These are phyloP conservation scores for Athelia sp. DNA, from an alignment of 1,284 basidiomycete species.

Conservation along the genomic window DNA sequence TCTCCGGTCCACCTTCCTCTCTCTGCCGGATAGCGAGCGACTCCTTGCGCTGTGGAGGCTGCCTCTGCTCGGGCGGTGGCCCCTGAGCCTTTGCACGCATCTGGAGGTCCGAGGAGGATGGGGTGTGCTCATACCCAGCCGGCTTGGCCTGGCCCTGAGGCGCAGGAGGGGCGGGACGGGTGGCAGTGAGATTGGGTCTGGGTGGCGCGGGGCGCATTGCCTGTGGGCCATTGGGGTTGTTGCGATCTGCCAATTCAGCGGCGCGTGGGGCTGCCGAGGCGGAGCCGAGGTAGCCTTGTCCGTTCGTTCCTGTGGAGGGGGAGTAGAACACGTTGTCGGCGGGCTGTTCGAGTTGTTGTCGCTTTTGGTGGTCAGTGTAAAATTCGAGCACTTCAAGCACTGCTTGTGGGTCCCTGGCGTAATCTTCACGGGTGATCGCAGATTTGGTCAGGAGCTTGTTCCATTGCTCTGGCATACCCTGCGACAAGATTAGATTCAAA, in stretches of 20 bases:
- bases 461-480: slow-evolving; percentile 98
- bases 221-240: slow-evolving; percentile 10
- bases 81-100: slow-evolving; percentile 55
- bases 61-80: slow-evolving; percentile 31
- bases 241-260: slow-evolving; percentile 54
- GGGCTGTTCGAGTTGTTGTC: slow-evolving; percentile 70
- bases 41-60: slow-evolving; percentile 44
- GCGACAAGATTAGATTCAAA: slow-evolving; percentile 1
- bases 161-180: slow-evolving; percentile 54
- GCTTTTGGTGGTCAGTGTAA: slow-evolving; percentile 96
- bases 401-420: slow-evolving; percentile 94
- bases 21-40: slow-evolving; percentile 29
- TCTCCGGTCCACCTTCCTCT: slow-evolving; percentile 25
- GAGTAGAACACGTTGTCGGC: slow-evolving; percentile 18
- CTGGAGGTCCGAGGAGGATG: slow-evolving; percentile 57
- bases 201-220: slow-evolving; percentile 49
- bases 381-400: slow-evolving; percentile 97
- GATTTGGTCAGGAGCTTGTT: slow-evolving; percentile 92
- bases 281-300: slow-evolving; percentile 36
- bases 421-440: slow-evolving; percentile 97
- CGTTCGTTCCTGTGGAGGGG: slow-evolving; percentile 67
- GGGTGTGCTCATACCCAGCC: slow-evolving; percentile 45
- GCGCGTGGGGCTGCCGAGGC: slow-evolving; percentile 26
- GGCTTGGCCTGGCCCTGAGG: slow-evolving; percentile 39
- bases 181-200: slow-evolving; percentile 37